Percentiles rank a stretch among this genome's conserved stretches.
phyloP scores from a whole-genome alignment of 208 protist genomes.

The Trypanosoma melophagium region DNA sequence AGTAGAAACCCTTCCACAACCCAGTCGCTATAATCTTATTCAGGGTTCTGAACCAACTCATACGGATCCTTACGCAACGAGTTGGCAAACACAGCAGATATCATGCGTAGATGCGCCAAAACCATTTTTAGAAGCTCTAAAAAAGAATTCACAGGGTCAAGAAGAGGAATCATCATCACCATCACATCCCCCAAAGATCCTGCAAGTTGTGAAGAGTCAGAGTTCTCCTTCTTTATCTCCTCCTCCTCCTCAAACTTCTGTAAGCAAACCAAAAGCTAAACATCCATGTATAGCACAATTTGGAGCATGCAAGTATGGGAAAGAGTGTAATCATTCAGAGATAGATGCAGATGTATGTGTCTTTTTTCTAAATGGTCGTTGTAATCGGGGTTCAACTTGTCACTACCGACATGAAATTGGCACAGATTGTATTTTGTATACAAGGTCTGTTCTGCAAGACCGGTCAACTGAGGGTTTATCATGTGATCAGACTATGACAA shows the following conservation, averaged over 20 bases:
- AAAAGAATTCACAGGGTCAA: conserved; percentile 2
- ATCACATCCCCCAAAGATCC: no score
- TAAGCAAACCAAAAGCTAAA: neutral
- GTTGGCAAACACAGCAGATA: conserved; percentile 3
- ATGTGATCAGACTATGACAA: neutral
- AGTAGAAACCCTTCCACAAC: conserved; percentile 1
- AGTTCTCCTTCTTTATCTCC: neutral
- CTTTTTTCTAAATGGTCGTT: conserved; percentile 55
- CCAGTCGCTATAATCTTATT: conserved; percentile 41
- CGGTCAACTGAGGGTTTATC: no score
- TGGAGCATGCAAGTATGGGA: conserved; percentile 72
- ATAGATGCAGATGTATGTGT: conserved; percentile 75
- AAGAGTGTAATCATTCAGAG: conserved; percentile 52
- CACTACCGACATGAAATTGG: conserved; percentile 65
- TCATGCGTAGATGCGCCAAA: conserved; percentile 5
- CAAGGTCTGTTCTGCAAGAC: no score
- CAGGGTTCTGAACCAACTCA: conserved; percentile 32
- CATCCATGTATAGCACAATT: conserved; percentile 78
- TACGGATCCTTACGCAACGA: conserved; percentile 28
- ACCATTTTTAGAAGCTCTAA: conserved; percentile 37
- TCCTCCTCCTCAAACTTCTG: no score
- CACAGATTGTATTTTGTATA: conserved; percentile 33
- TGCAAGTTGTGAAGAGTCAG: neutral
- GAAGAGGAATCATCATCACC: neutral
- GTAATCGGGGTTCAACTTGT: conserved; percentile 44